These are phyloP conservation scores for Dactylellina haptotyla DNA, from an alignment of 2,329 filamentous ascomycete species.

Conservation along the genomic window DNA sequence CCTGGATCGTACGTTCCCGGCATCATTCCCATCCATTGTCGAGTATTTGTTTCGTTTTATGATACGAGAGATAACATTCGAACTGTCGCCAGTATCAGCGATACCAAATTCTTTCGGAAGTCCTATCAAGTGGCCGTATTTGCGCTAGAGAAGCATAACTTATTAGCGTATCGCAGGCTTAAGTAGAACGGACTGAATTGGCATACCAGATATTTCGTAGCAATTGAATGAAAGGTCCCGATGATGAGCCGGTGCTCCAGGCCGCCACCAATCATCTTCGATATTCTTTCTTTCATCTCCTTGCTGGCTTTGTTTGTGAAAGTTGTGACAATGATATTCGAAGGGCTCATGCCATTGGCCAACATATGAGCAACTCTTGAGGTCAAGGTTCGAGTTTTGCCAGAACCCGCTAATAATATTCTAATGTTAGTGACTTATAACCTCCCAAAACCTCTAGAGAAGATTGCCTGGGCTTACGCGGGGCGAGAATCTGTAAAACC, in stretches of 20 bases:
- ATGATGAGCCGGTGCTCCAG: conserved; percentile 80
- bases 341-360: conserved; percentile 71
- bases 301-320: conserved; percentile 95
- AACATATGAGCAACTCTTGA: conserved; percentile 86
- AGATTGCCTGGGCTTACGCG: conserved; percentile 66
- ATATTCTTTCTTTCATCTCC: conserved; percentile 92
- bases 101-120: conserved; percentile 87
- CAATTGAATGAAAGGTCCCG: conserved; percentile 94
- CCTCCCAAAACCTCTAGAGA: neutral
- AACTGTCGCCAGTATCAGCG: conserved; percentile 82
- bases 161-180: neutral
- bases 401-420: conserved; percentile 71
- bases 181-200: neutral
- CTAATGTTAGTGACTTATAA: neutral
- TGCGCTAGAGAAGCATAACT: conserved; percentile 16
- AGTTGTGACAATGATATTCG: conserved; percentile 92
- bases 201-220: conserved; percentile 79
- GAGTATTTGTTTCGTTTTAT: conserved; percentile 73
- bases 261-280: conserved; percentile 79
- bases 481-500: conserved; percentile 71
- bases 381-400: conserved; percentile 95
- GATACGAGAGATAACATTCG: conserved; percentile 75
- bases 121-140: conserved; percentile 85
- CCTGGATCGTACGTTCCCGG: conserved; percentile 74
- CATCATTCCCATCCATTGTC: conserved; percentile 69